Evolutionary conservation across 768 basidiomycete species (phyloP).

Genomic region (Lactifluus echinatus): DNA sequence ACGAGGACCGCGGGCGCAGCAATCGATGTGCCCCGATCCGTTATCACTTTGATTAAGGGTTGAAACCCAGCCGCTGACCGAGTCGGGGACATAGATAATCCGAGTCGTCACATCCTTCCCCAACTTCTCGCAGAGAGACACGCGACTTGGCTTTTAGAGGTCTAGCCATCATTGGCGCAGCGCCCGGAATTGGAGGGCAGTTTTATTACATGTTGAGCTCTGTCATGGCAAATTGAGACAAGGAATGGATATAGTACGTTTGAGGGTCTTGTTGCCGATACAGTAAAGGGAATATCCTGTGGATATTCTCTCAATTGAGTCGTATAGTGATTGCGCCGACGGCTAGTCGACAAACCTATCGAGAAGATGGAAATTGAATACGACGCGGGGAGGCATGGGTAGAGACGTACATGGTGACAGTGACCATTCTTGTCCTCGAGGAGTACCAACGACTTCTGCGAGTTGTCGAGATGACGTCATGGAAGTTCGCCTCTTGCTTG

Average conservation of each 20-base stretch:
- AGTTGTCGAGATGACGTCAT: not conserved
- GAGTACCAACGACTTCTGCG: not conserved
- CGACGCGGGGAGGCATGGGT: not conserved
- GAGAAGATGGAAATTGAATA: not conserved
- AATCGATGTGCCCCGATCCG: not conserved
- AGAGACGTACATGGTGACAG: not conserved
- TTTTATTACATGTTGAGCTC: no score
- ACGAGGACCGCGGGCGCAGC: no score
- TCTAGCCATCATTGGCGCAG: no score
- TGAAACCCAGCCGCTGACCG: not conserved
- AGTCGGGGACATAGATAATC: no score
- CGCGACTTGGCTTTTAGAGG: no score
- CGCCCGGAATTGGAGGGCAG: no score
- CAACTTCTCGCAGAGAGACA: no score
- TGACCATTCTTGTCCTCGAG: not conserved
- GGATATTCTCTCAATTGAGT: not conserved
- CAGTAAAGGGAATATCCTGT: not conserved
- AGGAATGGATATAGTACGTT: no score
- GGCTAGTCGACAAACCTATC: not conserved
- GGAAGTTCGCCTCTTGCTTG: not conserved
- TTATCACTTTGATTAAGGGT: no score
- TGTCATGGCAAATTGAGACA: no score
- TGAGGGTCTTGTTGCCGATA: not conserved
- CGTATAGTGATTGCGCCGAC: not conserved
- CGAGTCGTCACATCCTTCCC: no score